Evolutionary conservation across 2,329 filamentous ascomycete genomes (phyloP).

Genomic region (Sporothrix protearum): DNA sequence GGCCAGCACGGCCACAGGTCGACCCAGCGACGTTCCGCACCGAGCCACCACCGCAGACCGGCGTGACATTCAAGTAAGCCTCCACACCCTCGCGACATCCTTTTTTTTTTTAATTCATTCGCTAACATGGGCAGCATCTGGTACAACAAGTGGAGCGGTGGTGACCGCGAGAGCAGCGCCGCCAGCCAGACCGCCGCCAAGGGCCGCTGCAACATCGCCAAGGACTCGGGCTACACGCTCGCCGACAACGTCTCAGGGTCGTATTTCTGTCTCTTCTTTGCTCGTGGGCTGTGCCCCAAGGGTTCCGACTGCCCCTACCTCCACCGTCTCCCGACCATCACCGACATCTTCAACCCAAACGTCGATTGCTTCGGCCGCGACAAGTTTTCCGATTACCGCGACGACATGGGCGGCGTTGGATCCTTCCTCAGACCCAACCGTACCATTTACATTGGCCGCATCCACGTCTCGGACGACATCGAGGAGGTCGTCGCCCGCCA

Average conservation of each 20-base stretch:
- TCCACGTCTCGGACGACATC: slow-evolving; percentile 94
- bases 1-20: slow-evolving; percentile 85
- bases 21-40: slow-evolving; percentile 78
- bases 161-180: slow-evolving; percentile 89
- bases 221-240: slow-evolving; percentile 73
- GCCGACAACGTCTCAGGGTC: slow-evolving; percentile 73
- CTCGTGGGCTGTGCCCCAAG: slow-evolving; percentile 68
- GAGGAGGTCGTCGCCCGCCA: slow-evolving; percentile 93
- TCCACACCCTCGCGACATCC: too few relatives aligned
- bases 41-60: slow-evolving; percentile 85
- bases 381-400: slow-evolving; percentile 87
- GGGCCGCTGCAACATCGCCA: slow-evolving; percentile 80
- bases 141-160: slow-evolving; percentile 98
- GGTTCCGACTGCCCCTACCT: slow-evolving; percentile 93
- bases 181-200: slow-evolving; percentile 77
- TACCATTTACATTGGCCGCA: slow-evolving; percentile 87
- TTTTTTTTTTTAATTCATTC: not conserved
- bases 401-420: slow-evolving; percentile 97
- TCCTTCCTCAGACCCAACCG: slow-evolving; percentile 91
- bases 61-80: slow-evolving; percentile 77
- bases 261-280: slow-evolving; percentile 88
- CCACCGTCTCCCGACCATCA: slow-evolving; percentile 79
- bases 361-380: slow-evolving; percentile 93
- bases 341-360: slow-evolving; percentile 89
- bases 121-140: slow-evolving; percentile 69